A percentile compares a stretch with the other conserved stretches of the same genome.
phyloP scores from a whole-genome alignment of 1,284 basidiomycete genomes.

The Takashimella tepidaria region DNA sequence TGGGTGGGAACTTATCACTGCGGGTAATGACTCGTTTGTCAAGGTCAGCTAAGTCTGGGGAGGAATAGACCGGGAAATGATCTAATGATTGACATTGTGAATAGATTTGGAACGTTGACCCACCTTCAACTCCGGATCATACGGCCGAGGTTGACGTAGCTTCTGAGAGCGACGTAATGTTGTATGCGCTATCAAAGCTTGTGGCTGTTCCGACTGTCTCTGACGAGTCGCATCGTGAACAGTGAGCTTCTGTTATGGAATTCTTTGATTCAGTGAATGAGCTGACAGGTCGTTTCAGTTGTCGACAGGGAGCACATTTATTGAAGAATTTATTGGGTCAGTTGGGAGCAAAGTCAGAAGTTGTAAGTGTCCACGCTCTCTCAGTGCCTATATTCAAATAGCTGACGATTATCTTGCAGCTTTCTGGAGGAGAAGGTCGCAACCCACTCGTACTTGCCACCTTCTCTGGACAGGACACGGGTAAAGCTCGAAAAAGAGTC shows the following conservation, averaged over 20 bases:
- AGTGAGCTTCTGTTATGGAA: conserved; percentile 44
- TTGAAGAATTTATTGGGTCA: conserved; percentile 78
- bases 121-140: conserved; percentile 8
- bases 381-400: no score
- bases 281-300: conserved; percentile 44
- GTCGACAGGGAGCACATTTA: conserved; percentile 86
- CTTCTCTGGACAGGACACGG: conserved; percentile 59
- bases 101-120: conserved; percentile 30
- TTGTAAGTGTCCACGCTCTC: conserved; percentile 64
- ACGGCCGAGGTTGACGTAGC: conserved; percentile 30
- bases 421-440: conserved; percentile 53
- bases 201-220: conserved; percentile 83
- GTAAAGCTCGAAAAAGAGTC: conserved; percentile 56
- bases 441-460: conserved; percentile 83
- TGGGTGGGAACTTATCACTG: conserved; percentile 60
- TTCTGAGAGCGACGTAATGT: conserved; percentile 49
- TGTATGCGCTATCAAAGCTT: conserved; percentile 72
- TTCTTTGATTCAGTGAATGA: background rate
- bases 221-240: conserved; percentile 66
- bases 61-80: no score
- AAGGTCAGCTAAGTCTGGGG: conserved; percentile 60
- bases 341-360: conserved; percentile 69
- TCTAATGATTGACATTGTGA: background rate
- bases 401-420: no score
- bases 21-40: conserved; percentile 76